A percentile compares a stretch with the other conserved stretches of the same genome.
phyloP scores from a whole-genome alignment of 208 protist genomes.

The Blastocrithidia nonstop region DNA sequence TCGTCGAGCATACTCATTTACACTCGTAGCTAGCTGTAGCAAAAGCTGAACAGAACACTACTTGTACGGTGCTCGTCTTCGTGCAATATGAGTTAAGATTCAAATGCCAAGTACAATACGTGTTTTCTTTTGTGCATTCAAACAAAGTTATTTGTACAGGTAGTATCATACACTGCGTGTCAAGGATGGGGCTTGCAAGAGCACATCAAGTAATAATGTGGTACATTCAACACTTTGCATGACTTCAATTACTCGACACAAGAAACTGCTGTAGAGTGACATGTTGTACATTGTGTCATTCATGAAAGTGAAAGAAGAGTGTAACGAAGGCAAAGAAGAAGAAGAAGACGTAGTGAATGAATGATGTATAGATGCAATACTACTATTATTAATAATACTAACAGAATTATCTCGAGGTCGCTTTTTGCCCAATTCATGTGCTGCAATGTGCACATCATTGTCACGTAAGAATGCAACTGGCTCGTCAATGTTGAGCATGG shows the following conservation, averaged over 20 bases:
- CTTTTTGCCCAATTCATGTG: conserved; percentile 10
- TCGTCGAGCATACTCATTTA: conserved; percentile 32
- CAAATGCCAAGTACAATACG: conserved; percentile 42
- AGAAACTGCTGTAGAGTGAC: conserved; percentile 57
- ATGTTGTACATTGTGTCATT: conserved; percentile 29
- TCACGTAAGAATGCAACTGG: conserved; percentile 43
- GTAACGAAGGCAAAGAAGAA: no score
- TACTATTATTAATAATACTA: not conserved
- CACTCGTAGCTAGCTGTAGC: conserved; percentile 26
- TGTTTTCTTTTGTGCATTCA: conserved; percentile 24
- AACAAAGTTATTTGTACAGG: conserved; percentile 46
- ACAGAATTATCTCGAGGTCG: conserved; percentile 8
- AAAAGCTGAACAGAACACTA: conserved; percentile 46
- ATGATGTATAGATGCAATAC: not conserved
- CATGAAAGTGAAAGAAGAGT: no score
- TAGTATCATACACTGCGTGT: conserved; percentile 58
- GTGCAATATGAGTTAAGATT: conserved; percentile 32
- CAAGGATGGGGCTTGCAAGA: conserved; percentile 49
- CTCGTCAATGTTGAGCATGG: conserved; percentile 29
- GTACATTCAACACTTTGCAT: conserved; percentile 13
- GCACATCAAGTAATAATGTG: conserved; percentile 28
- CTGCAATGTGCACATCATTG: conserved; percentile 9
- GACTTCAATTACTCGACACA: conserved; percentile 46
- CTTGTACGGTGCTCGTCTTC: conserved; percentile 29
- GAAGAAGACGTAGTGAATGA: no score